Percentiles rank a stretch among this genome's conserved stretches.
These are phyloP conservation scores for Aspergillus proliferans DNA, from an alignment of 2,329 filamentous ascomycete genomes.

Conservation along the genomic window DNA sequence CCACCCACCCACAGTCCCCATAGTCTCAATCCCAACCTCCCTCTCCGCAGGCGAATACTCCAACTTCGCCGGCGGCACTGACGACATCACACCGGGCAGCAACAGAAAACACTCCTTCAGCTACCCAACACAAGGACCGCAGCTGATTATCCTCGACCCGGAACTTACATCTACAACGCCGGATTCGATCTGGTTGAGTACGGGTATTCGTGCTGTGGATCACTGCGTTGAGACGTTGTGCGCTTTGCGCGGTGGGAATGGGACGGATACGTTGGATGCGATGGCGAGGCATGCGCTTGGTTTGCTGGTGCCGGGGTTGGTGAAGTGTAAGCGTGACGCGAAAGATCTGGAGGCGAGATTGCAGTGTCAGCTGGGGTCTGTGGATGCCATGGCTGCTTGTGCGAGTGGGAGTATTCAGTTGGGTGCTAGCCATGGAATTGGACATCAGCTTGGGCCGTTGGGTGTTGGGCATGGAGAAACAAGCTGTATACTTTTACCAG, in stretches of 20 bases:
- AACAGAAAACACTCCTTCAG: conserved; percentile 33
- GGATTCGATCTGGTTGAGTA: conserved; percentile 50
- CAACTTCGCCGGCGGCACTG: conserved; percentile 34
- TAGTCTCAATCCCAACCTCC: conserved; percentile 38
- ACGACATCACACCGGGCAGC: conserved; percentile 21
- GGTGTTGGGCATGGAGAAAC: conserved; percentile 58
- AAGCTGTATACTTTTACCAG: conserved; percentile 50
- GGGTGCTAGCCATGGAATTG: conserved; percentile 48
- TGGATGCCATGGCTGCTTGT: conserved; percentile 47
- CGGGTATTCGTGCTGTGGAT: conserved; percentile 52
- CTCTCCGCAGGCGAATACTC: conserved; percentile 41
- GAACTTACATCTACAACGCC: conserved; percentile 48
- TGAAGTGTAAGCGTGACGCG: conserved; percentile 34
- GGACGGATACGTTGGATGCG: conserved; percentile 29
- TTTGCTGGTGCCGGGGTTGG: conserved; percentile 38
- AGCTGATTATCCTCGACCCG: conserved; percentile 54
- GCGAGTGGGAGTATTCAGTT: conserved; percentile 38
- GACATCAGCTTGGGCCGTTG: conserved; percentile 49
- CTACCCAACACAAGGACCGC: conserved; percentile 36
- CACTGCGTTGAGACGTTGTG: conserved; percentile 54
- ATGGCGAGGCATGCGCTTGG: conserved; percentile 36
- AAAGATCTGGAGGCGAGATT: conserved; percentile 39
- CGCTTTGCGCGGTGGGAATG: conserved; percentile 25
- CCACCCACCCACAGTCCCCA: conserved; percentile 22
- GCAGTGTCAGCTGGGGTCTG: conserved; percentile 46